A percentile compares a stretch with the other conserved stretches of the same genome.
phyloP scores from a whole-genome alignment of 2,329 filamentous ascomycete genomes.

The Fusarium subtropicale region DNA sequence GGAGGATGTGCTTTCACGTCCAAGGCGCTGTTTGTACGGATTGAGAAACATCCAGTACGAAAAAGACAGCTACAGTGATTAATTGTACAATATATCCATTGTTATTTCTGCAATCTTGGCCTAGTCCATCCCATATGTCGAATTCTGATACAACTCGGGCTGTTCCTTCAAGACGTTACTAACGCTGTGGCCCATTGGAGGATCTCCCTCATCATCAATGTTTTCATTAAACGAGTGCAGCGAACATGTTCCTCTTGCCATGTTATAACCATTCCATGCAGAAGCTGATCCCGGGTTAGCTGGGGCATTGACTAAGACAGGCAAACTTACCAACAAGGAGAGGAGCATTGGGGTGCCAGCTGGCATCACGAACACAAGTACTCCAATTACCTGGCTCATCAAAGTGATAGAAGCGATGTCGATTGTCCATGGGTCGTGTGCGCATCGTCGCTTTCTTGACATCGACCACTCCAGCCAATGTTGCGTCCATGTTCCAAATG shows the following conservation, averaged over 20 bases:
- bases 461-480: constrained; percentile 80
- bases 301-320: not conserved
- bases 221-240: constrained; percentile 82
- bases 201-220: constrained; percentile 71
- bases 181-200: constrained; percentile 66
- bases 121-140: constrained; percentile 33
- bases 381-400: constrained; percentile 72
- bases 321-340: constrained; percentile 72
- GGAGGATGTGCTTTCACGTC: constrained; percentile 27
- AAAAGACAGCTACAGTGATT: constrained; percentile 25
- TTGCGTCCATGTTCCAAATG: constrained; percentile 94
- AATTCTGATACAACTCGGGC: constrained; percentile 43
- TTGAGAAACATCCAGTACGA: constrained; percentile 22
- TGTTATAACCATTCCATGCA: constrained; percentile 82
- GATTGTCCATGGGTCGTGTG: constrained; percentile 66
- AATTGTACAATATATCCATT: constrained; percentile 46
- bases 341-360: constrained; percentile 89
- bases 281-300: constrained; percentile 68
- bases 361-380: constrained; percentile 87
- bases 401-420: constrained; percentile 67
- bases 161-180: constrained; percentile 67
- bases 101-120: constrained; percentile 31
- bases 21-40: constrained; percentile 8
- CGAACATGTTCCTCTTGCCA: constrained; percentile 79
- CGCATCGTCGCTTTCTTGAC: constrained; percentile 77